phyloP scores from a whole-genome alignment of 495 filamentous ascomycete species.

The Gamarada debralockiae region DNA sequence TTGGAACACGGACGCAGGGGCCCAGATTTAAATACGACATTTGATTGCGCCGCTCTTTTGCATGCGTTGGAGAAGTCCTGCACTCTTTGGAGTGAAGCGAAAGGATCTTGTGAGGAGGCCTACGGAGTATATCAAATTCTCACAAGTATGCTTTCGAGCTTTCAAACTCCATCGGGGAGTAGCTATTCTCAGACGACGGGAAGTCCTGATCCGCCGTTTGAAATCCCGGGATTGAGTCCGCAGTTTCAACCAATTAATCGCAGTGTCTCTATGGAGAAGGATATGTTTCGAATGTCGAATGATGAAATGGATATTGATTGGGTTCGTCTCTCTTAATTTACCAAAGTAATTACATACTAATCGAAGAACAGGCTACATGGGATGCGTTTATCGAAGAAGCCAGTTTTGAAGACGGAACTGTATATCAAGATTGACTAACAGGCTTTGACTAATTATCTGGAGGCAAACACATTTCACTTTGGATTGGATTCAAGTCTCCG shows the following conservation, averaged over 20 bases:
- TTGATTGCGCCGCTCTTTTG: background rate
- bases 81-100: slow-evolving; percentile 8
- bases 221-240: background rate
- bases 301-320: slow-evolving; percentile 14
- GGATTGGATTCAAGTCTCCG: too few relatives aligned
- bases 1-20: slow-evolving; percentile 38
- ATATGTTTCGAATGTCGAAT: background rate
- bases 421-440: too few relatives aligned
- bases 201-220: background rate
- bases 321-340: background rate
- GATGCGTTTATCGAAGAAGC: slow-evolving; percentile 21
- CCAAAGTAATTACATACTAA: background rate
- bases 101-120: background rate
- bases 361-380: slow-evolving; percentile 16
- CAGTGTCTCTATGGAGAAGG: background rate
- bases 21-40: background rate
- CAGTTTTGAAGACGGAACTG: slow-evolving; percentile 23
- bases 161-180: background rate
- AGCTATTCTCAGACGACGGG: background rate
- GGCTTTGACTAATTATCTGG: too few relatives aligned
- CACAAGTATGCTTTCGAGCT: slow-evolving; percentile 7
- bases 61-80: slow-evolving; percentile 3
- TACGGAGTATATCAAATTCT: slow-evolving; percentile 13
- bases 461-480: too few relatives aligned
- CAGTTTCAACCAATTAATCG: background rate